Evolutionary conservation across 352 stramenopile genomes (phyloP), one percentile per base, ranked within the genome.

Genomic region (Pythium sp.): DNA sequence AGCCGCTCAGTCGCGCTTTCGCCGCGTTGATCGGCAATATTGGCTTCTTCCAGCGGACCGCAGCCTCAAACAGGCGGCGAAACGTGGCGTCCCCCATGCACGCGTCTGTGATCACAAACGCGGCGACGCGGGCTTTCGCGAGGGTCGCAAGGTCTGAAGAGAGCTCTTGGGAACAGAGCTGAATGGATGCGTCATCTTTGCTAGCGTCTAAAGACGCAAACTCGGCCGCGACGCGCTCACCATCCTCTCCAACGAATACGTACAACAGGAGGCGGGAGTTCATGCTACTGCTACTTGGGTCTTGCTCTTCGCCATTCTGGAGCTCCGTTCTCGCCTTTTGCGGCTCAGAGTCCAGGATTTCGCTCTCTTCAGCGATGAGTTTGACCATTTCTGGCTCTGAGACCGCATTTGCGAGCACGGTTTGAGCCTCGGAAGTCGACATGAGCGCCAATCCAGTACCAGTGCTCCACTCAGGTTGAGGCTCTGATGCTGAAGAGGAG

Each of bases 21-120:
- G 77, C 54, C 18, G 76, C 73, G 34, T 85, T 86, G 36, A 85
- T 82, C 0, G 78, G 78, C 0, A 89, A 58, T 12, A 85, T 58
- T 1, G 73, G 72, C 38, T 78, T 86, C 7, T 64, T 64, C 78
- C 71, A 80, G 3, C 67, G 66, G 5, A 80, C 46, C 0, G 77
- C 75, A 4, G 68, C 63, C 20, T 89, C 80, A 46, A 89, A 78
- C 2, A 84, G 67, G 7, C 58, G 64, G 5, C 70, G 76, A 24
- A 47, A 15, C 11, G 3, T 47, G 1, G 62, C 30, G 49, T 58
- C 34, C 3, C 32, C 28, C 12, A 71, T 68, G 12, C 71, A 81
- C 15, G 62, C 62, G 20, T 72, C 62, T 0, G 78, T 84, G 69
- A 86, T 86, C 58, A 89, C 69, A 26, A 86, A 73, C 5, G 68